Percentiles rank a stretch among this genome's conserved stretches.
phyloP scores from a whole-genome alignment of 768 basidiomycete species.

The Lepiota venenata region DNA sequence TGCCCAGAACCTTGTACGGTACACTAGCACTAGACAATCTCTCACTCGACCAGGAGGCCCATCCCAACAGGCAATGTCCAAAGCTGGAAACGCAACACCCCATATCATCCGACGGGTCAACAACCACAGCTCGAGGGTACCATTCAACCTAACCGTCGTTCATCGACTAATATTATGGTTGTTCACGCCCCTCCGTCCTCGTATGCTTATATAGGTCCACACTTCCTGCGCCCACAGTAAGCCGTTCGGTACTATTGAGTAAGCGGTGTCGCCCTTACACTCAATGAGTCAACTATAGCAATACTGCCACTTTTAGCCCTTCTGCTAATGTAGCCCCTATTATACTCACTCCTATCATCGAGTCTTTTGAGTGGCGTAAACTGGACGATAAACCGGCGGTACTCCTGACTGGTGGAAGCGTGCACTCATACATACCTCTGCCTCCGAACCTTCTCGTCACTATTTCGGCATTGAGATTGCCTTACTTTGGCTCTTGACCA shows the following conservation, averaged over 20 bases:
- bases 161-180: slow-evolving; percentile 19
- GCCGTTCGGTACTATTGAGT: slow-evolving; percentile 66
- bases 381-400: too few relatives aligned
- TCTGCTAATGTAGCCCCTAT: too few relatives aligned
- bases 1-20: slow-evolving; percentile 20
- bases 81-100: slow-evolving; percentile 33
- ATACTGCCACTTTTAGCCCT: slow-evolving; percentile 44
- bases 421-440: too few relatives aligned
- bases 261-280: slow-evolving; percentile 55
- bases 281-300: slow-evolving; percentile 62
- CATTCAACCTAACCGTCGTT: slow-evolving; percentile 33
- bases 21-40: slow-evolving; percentile 30
- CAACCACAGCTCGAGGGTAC: slow-evolving; percentile 40
- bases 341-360: too few relatives aligned
- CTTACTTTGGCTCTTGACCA: too few relatives aligned
- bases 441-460: too few relatives aligned
- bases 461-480: too few relatives aligned
- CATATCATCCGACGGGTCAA: slow-evolving; percentile 48
- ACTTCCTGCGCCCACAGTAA: slow-evolving; percentile 39
- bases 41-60: slow-evolving; percentile 47
- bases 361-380: too few relatives aligned
- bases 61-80: slow-evolving; percentile 38
- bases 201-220: slow-evolving; percentile 29
- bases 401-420: too few relatives aligned
- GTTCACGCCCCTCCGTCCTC: slow-evolving; percentile 13